A percentile compares a stretch with the other conserved stretches of the same genome.
These are phyloP conservation scores for Royoungia palumana DNA, from an alignment of 768 basidiomycete genomes.

Conservation along the genomic window DNA sequence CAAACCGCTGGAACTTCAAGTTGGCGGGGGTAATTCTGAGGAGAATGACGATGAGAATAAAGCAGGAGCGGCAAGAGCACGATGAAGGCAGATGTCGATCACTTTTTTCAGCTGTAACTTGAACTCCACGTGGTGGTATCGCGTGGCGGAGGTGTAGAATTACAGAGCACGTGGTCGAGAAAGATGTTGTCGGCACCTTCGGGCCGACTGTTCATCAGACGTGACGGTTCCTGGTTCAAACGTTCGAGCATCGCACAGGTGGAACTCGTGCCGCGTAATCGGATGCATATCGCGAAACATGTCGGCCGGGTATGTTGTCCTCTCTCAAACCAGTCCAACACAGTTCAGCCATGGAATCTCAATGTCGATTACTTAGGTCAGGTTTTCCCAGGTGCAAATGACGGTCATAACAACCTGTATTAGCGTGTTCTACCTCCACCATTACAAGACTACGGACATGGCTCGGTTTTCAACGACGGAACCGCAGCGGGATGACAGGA, in stretches of 20 bases:
- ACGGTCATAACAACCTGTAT: constrained; percentile 23
- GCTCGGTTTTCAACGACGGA: constrained; percentile 42
- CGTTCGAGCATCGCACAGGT: constrained; percentile 48
- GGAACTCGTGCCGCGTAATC: constrained; percentile 44
- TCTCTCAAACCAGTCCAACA: constrained; percentile 12
- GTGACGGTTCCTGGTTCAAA: too few species aligned
- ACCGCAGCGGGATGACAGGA: constrained; percentile 39
- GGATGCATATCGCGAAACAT: constrained; percentile 38
- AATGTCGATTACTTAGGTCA: constrained; percentile 23
- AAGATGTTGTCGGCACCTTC: too few species aligned
- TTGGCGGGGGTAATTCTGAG: neutral
- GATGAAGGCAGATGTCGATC: too few species aligned
- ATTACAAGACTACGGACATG: constrained; percentile 41
- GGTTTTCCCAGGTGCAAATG: neutral
- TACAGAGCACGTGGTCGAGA: too few species aligned
- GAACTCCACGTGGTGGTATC: too few species aligned
- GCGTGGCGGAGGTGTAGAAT: too few species aligned
- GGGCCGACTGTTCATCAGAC: too few species aligned
- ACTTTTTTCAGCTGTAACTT: too few species aligned
- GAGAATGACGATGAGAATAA: constrained; percentile 5
- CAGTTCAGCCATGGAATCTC: constrained; percentile 19
- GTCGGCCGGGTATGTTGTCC: constrained; percentile 50
- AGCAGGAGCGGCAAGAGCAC: too few species aligned
- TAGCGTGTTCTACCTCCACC: constrained; percentile 43
- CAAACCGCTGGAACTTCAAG: constrained; percentile 12